These are phyloP conservation scores for Closterium sp. DNA, from an alignment of 139 green algal species.

Conservation along the genomic window DNA sequence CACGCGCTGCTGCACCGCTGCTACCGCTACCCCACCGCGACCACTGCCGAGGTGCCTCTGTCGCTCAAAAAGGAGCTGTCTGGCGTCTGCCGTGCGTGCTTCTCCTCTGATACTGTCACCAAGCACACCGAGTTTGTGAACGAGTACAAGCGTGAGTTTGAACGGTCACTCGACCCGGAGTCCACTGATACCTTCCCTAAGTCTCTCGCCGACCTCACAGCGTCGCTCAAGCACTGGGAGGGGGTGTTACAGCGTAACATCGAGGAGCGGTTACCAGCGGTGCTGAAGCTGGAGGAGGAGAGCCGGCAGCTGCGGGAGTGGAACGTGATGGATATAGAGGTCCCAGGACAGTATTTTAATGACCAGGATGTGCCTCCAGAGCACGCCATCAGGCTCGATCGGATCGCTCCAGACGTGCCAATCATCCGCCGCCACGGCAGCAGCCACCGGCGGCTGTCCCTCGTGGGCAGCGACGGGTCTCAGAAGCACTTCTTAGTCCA, in stretches of 20 bases:
- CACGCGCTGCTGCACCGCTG: conserved; percentile 89
- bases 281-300: conserved; percentile 83
- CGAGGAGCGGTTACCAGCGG: conserved; percentile 72
- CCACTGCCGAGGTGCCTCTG: conserved; percentile 67
- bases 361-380: conserved; percentile 47
- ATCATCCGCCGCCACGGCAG: conserved; percentile 82
- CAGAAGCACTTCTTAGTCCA: conserved; percentile 82
- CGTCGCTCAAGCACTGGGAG: conserved; percentile 64
- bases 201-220: conserved; percentile 80
- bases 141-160: conserved; percentile 79
- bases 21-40: conserved; percentile 71
- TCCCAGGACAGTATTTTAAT: conserved; percentile 77
- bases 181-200: conserved; percentile 65
- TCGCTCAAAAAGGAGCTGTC: conserved; percentile 81
- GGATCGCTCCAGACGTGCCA: conserved; percentile 74
- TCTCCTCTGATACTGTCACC: conserved; percentile 57
- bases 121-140: conserved; percentile 62
- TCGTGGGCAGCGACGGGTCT: conserved; percentile 84
- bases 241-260: conserved; percentile 58
- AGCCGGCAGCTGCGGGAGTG: conserved; percentile 70
- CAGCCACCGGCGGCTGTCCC: conserved; percentile 71
- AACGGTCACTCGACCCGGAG: conserved; percentile 84
- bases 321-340: conserved; percentile 80
- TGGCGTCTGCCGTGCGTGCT: conserved; percentile 60
- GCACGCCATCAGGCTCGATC: conserved; percentile 73